Evolutionary conservation across 2,329 filamentous ascomycete species (phyloP).

Genomic region (Exophiala dermatitidis): DNA sequence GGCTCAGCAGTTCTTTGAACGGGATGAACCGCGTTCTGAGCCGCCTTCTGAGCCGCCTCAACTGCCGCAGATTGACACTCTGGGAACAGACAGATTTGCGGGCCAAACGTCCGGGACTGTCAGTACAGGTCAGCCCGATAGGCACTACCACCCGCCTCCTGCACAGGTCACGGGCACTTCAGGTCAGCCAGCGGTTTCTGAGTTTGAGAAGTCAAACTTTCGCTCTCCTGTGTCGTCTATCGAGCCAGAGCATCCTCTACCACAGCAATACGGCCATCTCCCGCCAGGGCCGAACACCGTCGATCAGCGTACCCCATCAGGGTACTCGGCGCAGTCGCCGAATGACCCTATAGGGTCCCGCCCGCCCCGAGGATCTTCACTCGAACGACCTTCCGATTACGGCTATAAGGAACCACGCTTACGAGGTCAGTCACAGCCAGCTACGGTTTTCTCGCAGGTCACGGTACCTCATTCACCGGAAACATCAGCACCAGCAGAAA

Average conservation of each 20-base stretch:
- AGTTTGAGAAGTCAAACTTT: not conserved
- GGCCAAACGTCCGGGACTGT: constrained; percentile 6
- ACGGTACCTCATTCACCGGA: not conserved
- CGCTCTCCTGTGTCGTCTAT: not conserved
- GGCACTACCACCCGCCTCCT: not conserved
- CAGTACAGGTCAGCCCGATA: not conserved
- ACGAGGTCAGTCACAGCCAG: constrained; percentile 1
- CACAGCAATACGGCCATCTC: not conserved
- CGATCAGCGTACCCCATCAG: not conserved
- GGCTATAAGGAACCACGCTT: not conserved
- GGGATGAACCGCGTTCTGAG: not conserved
- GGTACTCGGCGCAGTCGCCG: not conserved
- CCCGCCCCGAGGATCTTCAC: not conserved
- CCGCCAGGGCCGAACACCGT: not conserved
- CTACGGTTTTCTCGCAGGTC: not conserved
- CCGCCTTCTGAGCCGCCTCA: constrained; percentile 12
- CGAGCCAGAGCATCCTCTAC: not conserved
- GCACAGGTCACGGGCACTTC: not conserved
- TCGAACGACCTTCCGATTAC: not conserved
- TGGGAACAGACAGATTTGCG: constrained; percentile 1
- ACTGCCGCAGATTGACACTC: constrained; percentile 11
- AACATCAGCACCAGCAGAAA: not conserved
- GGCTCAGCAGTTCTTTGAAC: not conserved
- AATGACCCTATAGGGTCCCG: not conserved
- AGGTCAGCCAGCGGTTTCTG: not conserved